Evolutionary conservation across 306 rosid genomes (phyloP).

Genomic region (Cercis canadensis): DNA sequence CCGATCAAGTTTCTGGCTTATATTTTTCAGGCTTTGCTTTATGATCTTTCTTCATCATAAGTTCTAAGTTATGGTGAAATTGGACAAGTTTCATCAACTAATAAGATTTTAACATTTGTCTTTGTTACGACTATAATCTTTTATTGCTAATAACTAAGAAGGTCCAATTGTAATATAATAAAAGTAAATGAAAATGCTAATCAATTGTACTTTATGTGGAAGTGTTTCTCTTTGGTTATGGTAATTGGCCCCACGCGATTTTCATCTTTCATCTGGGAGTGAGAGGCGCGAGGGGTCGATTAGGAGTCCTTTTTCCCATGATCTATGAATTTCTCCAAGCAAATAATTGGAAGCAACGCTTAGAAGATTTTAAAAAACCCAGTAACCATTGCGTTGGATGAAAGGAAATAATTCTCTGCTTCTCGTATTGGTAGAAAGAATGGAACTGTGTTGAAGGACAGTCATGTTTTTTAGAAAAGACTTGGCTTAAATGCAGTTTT

Average conservation of each 20-base stretch:
- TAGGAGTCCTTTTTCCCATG: conserved; percentile 11
- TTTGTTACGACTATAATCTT: neutral
- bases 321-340: conserved; percentile 90
- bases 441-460: conserved; percentile 88
- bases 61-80: conserved; percentile 1
- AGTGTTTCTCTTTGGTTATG: too few relatives aligned
- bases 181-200: too few relatives aligned
- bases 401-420: conserved; percentile 85
- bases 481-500: too few relatives aligned
- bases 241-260: too few relatives aligned
- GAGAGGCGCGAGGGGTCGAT: too few relatives aligned
- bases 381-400: conserved; percentile 83
- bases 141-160: too few relatives aligned
- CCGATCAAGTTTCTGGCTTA: too few relatives aligned
- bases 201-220: too few relatives aligned
- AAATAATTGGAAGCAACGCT: conserved; percentile 29
- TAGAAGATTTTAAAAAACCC: conserved; percentile 36
- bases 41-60: neutral
- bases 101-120: neutral
- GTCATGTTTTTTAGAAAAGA: too few relatives aligned
- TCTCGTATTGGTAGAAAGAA: conserved; percentile 86
- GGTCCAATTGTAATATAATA: neutral
- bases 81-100: neutral
- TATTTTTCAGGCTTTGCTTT: neutral
- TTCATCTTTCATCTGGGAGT: too few relatives aligned